These are phyloP conservation scores for Myochromella boudieri DNA, from an alignment of 768 basidiomycete genomes.

Conservation along the genomic window DNA sequence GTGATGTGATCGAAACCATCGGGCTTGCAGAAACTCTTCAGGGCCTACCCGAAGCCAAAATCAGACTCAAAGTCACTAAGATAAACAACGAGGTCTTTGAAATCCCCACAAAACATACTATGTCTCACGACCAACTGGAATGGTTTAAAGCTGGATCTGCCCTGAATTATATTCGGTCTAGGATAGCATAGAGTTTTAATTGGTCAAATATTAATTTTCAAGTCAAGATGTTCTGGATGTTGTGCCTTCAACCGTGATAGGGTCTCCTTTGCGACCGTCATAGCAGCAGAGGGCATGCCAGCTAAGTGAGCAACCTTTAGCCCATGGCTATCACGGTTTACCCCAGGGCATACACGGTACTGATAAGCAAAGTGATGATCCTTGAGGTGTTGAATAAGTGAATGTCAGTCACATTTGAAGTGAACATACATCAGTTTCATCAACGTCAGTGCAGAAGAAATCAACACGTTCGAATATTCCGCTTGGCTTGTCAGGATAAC, in stretches of 20 bases:
- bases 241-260: slow-evolving; percentile 38
- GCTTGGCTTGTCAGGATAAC: slow-evolving; percentile 45
- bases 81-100: slow-evolving; percentile 60
- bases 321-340: slow-evolving; percentile 90
- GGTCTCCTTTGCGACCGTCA: slow-evolving; percentile 60
- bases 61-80: slow-evolving; percentile 68
- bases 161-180: slow-evolving; percentile 82
- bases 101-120: slow-evolving; percentile 80
- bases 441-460: slow-evolving; percentile 90
- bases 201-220: not conserved
- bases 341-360: slow-evolving; percentile 75
- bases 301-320: slow-evolving; percentile 87
- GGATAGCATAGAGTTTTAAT: slow-evolving; percentile 27
- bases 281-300: slow-evolving; percentile 68
- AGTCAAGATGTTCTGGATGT: slow-evolving; percentile 13
- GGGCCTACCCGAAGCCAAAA: slow-evolving; percentile 42
- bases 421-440: slow-evolving; percentile 66
- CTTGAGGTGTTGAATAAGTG: slow-evolving; percentile 38
- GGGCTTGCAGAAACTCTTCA: slow-evolving; percentile 74
- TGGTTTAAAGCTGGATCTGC: slow-evolving; percentile 92
- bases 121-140: slow-evolving; percentile 86
- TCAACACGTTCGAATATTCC: slow-evolving; percentile 60
- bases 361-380: slow-evolving; percentile 81
- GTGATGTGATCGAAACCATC: slow-evolving; percentile 79
- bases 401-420: not conserved